Evolutionary conservation across 169 alveolate species (phyloP).

Genomic region (Toxoplasma gondii): DNA sequence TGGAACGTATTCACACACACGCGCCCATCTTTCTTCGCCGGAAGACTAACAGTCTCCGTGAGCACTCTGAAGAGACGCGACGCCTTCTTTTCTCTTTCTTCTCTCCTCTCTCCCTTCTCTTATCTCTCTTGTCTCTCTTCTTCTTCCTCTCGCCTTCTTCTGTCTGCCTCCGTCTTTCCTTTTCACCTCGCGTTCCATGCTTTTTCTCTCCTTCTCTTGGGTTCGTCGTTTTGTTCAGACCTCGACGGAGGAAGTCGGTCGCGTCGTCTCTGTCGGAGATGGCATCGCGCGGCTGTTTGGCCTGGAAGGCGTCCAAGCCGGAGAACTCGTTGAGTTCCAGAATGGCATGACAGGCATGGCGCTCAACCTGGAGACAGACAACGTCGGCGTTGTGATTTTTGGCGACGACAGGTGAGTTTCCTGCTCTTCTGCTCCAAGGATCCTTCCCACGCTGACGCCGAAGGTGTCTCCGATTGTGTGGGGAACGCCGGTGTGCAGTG

Average conservation of each 20-base stretch:
- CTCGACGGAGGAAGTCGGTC: slow-evolving; percentile 91
- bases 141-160: neutral
- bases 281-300: slow-evolving; percentile 98
- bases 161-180: neutral
- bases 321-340: slow-evolving; percentile 70
- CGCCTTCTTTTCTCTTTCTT: too few relatives aligned
- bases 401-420: slow-evolving; percentile 93
- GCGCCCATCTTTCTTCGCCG: too few relatives aligned
- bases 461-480: neutral
- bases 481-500: neutral
- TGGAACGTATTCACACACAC: too few relatives aligned
- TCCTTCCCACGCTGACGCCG: neutral
- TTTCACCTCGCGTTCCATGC: neutral
- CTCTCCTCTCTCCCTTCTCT: neutral
- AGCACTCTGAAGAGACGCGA: too few relatives aligned
- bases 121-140: too few relatives aligned
- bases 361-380: slow-evolving; percentile 95
- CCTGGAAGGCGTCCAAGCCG: slow-evolving; percentile 93
- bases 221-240: neutral
- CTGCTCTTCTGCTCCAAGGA: too few relatives aligned
- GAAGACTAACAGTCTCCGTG: too few relatives aligned
- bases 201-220: neutral
- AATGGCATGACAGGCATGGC: slow-evolving; percentile 96
- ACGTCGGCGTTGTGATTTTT: slow-evolving; percentile 97
- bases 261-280: slow-evolving; percentile 96